Evolutionary conservation across 768 basidiomycete species (phyloP).

Genomic region (Pleurotus tuber-regium): DNA sequence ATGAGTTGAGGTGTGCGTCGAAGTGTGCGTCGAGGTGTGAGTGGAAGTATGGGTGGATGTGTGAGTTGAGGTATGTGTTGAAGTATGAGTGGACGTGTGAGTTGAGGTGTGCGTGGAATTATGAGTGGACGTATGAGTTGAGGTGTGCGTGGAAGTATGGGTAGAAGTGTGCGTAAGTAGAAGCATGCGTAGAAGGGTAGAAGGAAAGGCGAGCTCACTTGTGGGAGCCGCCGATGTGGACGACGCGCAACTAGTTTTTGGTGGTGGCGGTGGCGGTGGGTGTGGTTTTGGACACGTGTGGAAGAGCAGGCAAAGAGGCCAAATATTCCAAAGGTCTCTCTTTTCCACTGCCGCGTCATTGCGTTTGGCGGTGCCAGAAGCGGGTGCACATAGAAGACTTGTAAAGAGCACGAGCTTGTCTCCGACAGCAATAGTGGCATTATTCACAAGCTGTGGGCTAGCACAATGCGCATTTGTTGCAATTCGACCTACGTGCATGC

Average conservation of each 20-base stretch:
- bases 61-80: neutral
- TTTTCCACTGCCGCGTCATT: neutral
- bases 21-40: neutral
- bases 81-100: neutral
- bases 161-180: neutral
- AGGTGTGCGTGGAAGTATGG: constrained; percentile 5
- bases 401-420: neutral
- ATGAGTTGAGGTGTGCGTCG: neutral
- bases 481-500: neutral
- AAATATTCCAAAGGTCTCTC: neutral
- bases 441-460: neutral
- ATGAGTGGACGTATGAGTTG: neutral
- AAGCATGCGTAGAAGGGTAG: neutral
- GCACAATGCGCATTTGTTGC: neutral
- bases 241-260: neutral
- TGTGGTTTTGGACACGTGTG: neutral
- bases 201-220: neutral
- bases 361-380: neutral
- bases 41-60: constrained; percentile 2
- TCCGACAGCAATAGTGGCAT: neutral
- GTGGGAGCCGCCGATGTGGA: neutral
- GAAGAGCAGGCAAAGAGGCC: constrained; percentile 4
- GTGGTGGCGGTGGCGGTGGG: neutral
- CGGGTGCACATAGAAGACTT: neutral
- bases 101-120: constrained; percentile 5